Evolutionary conservation across 257 asterid species (phyloP).

Genomic region (Petrea volubilis): DNA sequence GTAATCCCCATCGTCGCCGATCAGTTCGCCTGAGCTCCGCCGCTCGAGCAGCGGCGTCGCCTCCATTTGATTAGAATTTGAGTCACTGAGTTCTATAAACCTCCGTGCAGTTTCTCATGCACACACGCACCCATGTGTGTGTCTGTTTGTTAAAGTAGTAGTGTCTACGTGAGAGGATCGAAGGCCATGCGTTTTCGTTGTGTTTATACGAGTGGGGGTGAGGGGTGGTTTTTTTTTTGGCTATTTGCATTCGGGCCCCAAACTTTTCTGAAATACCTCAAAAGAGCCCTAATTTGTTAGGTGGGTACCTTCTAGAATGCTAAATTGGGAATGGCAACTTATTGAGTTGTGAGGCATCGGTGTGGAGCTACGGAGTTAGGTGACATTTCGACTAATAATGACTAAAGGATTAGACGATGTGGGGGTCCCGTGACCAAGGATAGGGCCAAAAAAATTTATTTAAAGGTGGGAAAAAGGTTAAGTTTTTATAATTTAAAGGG

Average conservation of each 20-base stretch:
- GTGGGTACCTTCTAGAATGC: no score
- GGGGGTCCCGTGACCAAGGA: no score
- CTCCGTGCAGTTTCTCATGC: neutral
- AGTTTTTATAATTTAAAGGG: no score
- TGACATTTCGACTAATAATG: no score
- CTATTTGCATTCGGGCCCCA: neutral
- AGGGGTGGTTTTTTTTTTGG: neutral
- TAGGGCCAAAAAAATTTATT: no score
- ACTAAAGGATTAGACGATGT: no score
- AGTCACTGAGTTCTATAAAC: constrained; percentile 1
- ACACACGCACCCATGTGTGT: neutral
- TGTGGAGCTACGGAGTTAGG: no score
- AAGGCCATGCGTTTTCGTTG: constrained; percentile 16
- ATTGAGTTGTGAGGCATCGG: no score
- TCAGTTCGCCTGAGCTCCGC: constrained; percentile 30
- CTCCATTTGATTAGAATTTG: constrained; percentile 3
- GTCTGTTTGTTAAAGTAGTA: constrained; percentile 18
- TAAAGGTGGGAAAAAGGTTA: no score
- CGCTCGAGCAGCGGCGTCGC: constrained; percentile 45
- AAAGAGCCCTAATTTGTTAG: neutral
- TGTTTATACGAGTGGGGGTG: neutral
- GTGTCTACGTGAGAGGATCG: neutral
- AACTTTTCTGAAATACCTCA: neutral
- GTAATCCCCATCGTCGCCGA: constrained; percentile 46
- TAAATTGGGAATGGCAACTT: no score